Conservation (phyloP, 2,329 filamentous ascomycete genomes). For the Trichoderma sp. region DNA sequence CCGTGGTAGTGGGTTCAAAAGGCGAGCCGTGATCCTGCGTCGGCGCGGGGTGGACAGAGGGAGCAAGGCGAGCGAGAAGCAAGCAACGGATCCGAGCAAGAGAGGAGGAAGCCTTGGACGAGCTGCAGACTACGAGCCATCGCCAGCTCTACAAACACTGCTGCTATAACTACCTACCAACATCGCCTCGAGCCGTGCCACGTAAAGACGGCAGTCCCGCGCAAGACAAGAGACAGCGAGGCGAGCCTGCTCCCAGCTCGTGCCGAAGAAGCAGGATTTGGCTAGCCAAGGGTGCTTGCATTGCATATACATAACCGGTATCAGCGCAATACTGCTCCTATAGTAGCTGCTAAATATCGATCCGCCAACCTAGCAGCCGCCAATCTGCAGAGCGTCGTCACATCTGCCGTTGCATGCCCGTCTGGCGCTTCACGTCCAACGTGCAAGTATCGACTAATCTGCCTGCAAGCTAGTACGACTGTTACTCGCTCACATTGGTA, state of each 20-base stretch:
- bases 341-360: not conserved
- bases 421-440: slow-evolving; percentile 9
- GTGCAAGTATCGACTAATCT: not conserved
- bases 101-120: not conserved
- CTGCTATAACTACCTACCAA: not conserved
- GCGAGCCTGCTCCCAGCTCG: not conserved
- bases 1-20: slow-evolving; percentile 19
- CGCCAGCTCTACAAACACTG: not conserved
- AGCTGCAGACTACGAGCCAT: not conserved
- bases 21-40: slow-evolving; percentile 18
- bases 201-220: slow-evolving; percentile 13
- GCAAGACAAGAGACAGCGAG: not conserved
- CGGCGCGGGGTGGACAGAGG: not conserved
- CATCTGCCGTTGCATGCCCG: slow-evolving; percentile 11
- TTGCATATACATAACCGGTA: not conserved
- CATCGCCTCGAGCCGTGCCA: not conserved
- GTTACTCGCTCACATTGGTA: slow-evolving; percentile 7
- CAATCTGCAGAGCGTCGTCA: slow-evolving; percentile 15
- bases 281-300: slow-evolving; percentile 13
- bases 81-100: slow-evolving; percentile 3
- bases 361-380: not conserved
- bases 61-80: not conserved
- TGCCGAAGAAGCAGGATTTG: slow-evolving; percentile 4
- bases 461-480: not conserved
- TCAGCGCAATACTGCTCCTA: not conserved